phyloP scores from a whole-genome alignment of 768 basidiomycete genomes.

The Mycena albidolilacea region DNA sequence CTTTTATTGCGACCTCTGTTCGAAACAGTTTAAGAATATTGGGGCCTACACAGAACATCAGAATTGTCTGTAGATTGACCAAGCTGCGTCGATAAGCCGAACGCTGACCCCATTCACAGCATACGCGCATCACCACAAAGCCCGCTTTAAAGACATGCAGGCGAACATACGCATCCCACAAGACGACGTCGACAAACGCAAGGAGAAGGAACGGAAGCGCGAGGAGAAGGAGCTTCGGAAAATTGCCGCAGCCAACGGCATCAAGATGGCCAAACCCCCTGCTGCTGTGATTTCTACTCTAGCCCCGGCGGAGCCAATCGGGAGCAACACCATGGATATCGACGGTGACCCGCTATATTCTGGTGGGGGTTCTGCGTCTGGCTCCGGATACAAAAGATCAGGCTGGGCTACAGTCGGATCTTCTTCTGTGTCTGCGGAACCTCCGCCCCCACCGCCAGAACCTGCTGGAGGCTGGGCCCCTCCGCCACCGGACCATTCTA shows the following conservation, averaged over 20 bases:
- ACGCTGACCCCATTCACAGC: conserved; percentile 42
- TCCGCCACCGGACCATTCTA: conserved; percentile 52
- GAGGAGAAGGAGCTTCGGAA: conserved; percentile 91
- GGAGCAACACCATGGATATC: conserved; percentile 45
- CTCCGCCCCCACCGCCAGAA: conserved; percentile 23
- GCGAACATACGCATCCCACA: conserved; percentile 76
- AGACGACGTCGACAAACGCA: conserved; percentile 80
- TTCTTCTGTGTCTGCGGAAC: conserved; percentile 32
- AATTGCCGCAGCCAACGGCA: conserved; percentile 85
- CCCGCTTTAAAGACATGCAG: conserved; percentile 87
- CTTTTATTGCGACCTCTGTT: conserved; percentile 88
- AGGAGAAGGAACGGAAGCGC: conserved; percentile 88
- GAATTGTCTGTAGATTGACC: conserved; percentile 57
- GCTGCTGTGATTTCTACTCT: conserved; percentile 39
- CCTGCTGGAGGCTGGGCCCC: conserved; percentile 35
- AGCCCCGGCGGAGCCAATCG: conserved; percentile 40
- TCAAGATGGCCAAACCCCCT: conserved; percentile 72
- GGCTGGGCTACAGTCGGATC: conserved; percentile 67
- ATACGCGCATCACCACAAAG: conserved; percentile 90
- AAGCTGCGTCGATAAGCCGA: too few relatives aligned
- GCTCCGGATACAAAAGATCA: conserved; percentile 57
- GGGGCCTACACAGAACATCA: conserved; percentile 93
- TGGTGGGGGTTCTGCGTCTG: conserved; percentile 64
- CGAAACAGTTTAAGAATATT: conserved; percentile 90
- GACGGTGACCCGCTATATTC: conserved; percentile 58